These are phyloP conservation scores for Cytospora piceae DNA, from an alignment of 2,329 filamentous ascomycete species.

Conservation along the genomic window DNA sequence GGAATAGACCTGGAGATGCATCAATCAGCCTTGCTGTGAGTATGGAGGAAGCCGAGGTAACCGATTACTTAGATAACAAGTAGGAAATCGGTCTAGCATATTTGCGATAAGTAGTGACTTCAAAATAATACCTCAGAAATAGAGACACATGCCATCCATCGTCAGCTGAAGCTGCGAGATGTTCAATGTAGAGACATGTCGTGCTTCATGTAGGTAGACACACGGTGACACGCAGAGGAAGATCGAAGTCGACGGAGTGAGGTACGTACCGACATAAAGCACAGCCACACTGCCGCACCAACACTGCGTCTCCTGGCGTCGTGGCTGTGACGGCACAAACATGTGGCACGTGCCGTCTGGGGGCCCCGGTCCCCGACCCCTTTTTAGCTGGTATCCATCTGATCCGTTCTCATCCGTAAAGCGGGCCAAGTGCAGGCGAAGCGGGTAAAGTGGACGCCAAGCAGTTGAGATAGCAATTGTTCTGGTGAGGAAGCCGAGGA, in stretches of 20 bases:
- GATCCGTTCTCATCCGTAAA: background rate
- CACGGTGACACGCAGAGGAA: too few relatives aligned
- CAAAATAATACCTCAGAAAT: background rate
- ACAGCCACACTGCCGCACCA: background rate
- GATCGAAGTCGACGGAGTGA: background rate
- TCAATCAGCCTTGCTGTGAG: too few relatives aligned
- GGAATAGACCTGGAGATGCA: background rate
- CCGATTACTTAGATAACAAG: background rate
- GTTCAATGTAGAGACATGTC: background rate
- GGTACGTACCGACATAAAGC: background rate
- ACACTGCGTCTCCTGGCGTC: too few relatives aligned
- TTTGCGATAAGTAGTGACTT: background rate
- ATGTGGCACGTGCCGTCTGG: background rate
- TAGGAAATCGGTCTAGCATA: background rate
- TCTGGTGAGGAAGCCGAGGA: background rate
- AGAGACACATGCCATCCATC: background rate
- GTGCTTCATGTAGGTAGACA: background rate
- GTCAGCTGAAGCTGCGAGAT: background rate
- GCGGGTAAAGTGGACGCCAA: background rate
- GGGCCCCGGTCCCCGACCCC: background rate
- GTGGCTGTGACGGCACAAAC: background rate
- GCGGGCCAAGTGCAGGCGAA: too few relatives aligned
- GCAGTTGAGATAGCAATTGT: background rate
- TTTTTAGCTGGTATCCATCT: background rate
- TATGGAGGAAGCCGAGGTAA: too few relatives aligned